Percentiles rank a stretch among this genome's conserved stretches.
These are phyloP conservation scores for Salvia splendens DNA, from an alignment of 257 asterid species.

Conservation along the genomic window DNA sequence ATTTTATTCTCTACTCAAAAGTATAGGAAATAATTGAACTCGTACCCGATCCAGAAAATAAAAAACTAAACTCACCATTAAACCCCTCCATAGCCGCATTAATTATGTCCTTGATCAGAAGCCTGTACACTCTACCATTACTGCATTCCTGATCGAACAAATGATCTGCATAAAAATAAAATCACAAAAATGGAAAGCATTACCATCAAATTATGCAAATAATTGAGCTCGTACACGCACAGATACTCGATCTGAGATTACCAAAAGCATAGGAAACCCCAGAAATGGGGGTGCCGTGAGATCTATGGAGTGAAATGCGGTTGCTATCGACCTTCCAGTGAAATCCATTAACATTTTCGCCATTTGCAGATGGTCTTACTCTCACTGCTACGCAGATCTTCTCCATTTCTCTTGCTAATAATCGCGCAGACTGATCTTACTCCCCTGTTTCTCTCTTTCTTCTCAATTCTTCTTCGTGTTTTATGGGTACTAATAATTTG, in stretches of 20 bases:
- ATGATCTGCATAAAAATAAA: slow-evolving; percentile 58
- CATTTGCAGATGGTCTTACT: slow-evolving; percentile 71
- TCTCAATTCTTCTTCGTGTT: background rate
- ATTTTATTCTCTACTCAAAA: slow-evolving; percentile 17
- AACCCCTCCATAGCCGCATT: slow-evolving; percentile 84
- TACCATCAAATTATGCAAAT: background rate
- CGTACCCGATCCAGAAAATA: background rate
- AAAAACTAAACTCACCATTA: slow-evolving; percentile 55
- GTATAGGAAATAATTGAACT: background rate
- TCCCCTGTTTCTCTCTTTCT: background rate
- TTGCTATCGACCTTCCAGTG: slow-evolving; percentile 81
- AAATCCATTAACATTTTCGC: slow-evolving; percentile 55
- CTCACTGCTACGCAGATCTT: slow-evolving; percentile 92
- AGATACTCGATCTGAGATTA: slow-evolving; percentile 14
- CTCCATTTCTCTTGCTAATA: slow-evolving; percentile 62
- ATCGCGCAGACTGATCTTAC: background rate
- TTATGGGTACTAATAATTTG: slow-evolving; percentile 22
- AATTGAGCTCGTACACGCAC: background rate
- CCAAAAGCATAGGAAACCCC: slow-evolving; percentile 87
- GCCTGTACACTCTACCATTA: slow-evolving; percentile 74
- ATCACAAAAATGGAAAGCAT: background rate
- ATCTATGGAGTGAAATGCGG: slow-evolving; percentile 77
- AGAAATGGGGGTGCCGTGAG: slow-evolving; percentile 73
- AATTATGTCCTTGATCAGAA: slow-evolving; percentile 70
- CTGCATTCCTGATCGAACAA: slow-evolving; percentile 81